Percentiles rank a stretch among this genome's conserved stretches.
Evolutionary conservation across 2,329 filamentous ascomycete species (phyloP).

Genomic region (Geosmithia putterillii): DNA sequence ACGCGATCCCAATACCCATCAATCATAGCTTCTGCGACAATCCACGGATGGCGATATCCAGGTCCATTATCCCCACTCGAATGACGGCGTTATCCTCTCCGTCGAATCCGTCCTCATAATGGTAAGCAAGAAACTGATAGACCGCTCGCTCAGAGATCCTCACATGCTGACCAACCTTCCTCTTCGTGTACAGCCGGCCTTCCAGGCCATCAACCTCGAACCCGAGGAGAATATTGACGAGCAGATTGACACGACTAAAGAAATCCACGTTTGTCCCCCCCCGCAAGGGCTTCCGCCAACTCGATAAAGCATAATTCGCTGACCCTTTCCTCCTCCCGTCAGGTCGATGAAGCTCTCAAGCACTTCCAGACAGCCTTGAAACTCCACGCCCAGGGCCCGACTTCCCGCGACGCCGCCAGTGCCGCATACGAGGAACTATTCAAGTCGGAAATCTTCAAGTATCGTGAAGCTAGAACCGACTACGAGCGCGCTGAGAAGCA

Average conservation of each 20-base stretch:
- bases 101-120: neutral
- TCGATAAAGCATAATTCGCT: neutral
- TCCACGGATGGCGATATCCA: neutral
- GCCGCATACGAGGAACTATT: constrained; percentile 79
- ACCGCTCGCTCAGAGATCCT: neutral
- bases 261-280: constrained; percentile 53
- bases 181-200: constrained; percentile 40
- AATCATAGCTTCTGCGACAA: neutral
- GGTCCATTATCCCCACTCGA: neutral
- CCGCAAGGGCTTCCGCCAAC: too few relatives aligned
- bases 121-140: neutral
- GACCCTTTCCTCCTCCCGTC: neutral
- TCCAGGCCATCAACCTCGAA: constrained; percentile 86
- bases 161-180: neutral
- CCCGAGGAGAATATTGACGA: constrained; percentile 83
- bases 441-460: constrained; percentile 85
- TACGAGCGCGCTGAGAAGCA: constrained; percentile 59
- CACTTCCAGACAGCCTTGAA: constrained; percentile 86
- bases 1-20: neutral
- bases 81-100: neutral
- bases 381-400: constrained; percentile 76
- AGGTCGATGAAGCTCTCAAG: constrained; percentile 92
- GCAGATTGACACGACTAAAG: constrained; percentile 88
- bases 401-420: constrained; percentile 61
- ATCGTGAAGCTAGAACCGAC: constrained; percentile 76